A percentile compares a stretch with the other conserved stretches of the same genome.
Evolutionary conservation across 257 asterid species (phyloP).

Genomic region (Salvia rosmarinus): DNA sequence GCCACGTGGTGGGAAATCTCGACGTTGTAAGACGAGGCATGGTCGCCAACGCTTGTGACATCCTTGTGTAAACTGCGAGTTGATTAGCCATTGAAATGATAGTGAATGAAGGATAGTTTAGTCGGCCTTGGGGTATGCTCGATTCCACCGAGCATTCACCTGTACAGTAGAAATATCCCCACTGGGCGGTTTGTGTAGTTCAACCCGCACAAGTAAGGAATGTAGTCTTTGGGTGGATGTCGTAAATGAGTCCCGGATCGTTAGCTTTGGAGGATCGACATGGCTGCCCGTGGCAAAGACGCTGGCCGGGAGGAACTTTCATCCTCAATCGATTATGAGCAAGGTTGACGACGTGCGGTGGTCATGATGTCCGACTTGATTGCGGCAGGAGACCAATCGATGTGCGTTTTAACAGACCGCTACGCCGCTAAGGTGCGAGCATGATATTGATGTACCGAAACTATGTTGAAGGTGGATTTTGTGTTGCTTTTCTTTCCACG

Average conservation of each 20-base stretch:
- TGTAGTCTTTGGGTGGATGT: conserved; percentile 21
- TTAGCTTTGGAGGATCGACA: conserved; percentile 37
- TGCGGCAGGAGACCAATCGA: conserved; percentile 43
- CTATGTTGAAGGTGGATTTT: conserved; percentile 8
- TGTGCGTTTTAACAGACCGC: conserved; percentile 41
- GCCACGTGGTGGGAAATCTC: conserved; percentile 1
- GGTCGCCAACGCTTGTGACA: conserved; percentile 35
- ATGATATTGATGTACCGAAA: conserved; percentile 43
- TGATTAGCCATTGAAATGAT: background rate
- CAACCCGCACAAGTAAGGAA: conserved; percentile 37
- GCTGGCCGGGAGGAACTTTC: conserved; percentile 27
- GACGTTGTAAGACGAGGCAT: conserved; percentile 22
- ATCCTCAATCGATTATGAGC: conserved; percentile 28
- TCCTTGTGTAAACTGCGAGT: conserved; percentile 27
- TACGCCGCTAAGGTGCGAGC: conserved; percentile 43
- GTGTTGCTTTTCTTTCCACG: background rate
- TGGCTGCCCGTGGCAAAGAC: conserved; percentile 38
- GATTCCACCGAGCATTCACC: conserved; percentile 13
- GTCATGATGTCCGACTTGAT: conserved; percentile 47
- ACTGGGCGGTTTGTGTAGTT: conserved; percentile 21
- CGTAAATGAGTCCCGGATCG: conserved; percentile 37
- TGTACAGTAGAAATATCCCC: conserved; percentile 6
- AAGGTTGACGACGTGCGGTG: conserved; percentile 28
- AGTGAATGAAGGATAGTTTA: conserved; percentile 34
- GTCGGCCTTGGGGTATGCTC: conserved; percentile 19